Percentiles rank a stretch among this genome's conserved stretches.
These are phyloP conservation scores for Hordeum marinum DNA, from an alignment of 176 grass and related monocot species.

Conservation along the genomic window DNA sequence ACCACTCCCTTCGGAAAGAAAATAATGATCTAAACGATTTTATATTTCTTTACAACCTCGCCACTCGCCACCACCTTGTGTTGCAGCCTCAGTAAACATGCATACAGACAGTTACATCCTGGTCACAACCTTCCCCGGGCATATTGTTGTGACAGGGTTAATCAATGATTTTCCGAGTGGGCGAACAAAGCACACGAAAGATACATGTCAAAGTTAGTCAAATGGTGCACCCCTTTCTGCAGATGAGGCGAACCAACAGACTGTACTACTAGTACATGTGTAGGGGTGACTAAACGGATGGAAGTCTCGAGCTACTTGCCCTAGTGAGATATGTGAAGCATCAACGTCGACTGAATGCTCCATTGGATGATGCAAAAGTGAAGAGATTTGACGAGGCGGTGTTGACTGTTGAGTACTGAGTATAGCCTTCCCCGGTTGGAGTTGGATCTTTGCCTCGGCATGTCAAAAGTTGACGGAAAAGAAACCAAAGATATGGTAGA, in stretches of 20 bases:
- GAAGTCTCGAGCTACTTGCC: not conserved
- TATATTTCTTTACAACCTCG: no score
- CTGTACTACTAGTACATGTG: not conserved
- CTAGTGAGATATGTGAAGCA: not conserved
- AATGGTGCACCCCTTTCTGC: not conserved
- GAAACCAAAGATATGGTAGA: not conserved
- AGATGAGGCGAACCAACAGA: slow-evolving; percentile 10
- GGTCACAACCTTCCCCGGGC: slow-evolving; percentile 14
- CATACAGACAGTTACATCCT: not conserved
- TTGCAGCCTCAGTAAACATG: not conserved
- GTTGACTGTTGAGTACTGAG: not conserved
- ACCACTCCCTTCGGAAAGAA: no score
- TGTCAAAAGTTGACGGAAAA: slow-evolving; percentile 19
- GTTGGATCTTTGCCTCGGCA: not conserved
- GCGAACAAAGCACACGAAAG: not conserved
- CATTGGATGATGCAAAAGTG: slow-evolving; percentile 10
- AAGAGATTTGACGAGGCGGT: slow-evolving; percentile 8
- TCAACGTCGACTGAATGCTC: not conserved
- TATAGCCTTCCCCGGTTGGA: slow-evolving; percentile 38
- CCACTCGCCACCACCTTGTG: not conserved
- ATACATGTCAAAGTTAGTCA: not conserved
- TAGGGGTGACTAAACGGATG: not conserved
- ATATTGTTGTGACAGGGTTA: not conserved
- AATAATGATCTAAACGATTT: no score
- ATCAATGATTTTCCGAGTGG: not conserved